Base-by-base conservation (phyloP, 176 grass and related monocot species). In the Paspalum notatum region DNA sequence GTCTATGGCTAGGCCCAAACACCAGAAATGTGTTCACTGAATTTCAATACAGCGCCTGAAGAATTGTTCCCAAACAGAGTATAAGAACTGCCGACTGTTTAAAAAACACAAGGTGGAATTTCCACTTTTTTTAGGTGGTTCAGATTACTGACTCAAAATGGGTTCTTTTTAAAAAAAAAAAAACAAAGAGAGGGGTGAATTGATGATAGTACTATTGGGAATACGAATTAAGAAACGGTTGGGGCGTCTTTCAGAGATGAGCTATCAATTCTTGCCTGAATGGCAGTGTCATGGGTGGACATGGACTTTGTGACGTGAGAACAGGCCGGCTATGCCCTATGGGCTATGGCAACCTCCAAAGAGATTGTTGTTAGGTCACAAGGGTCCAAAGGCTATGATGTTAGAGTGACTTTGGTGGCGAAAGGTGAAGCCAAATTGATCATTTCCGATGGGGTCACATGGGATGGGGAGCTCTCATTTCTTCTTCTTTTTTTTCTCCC, bases 321-420 rank as follows among this genome's bases (percentile, higher is more conserved):
- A 56, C 12, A 61, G 22, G 25, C 25, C 21, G 10, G 47, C 59
- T 12, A 57, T 18, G n/a, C n/a, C n/a, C n/a, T n/a, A n/a, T n/a
- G n/a, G n/a, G n/a, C n/a, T n/a, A n/a, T n/a, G 32, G 32, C 32
- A 32, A 32, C 32, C 32, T 32, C 32, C 32, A 32, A 32, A 54
- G 6, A 8, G 4, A 22, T 59, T 60, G 43, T 78, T 70, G 43
- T 78, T 70, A 77, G 74, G 74, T 78, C 45, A 71, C 26, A 37
- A 51, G 56, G 67, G 45, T 83, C 80, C 80, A 65, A 44, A 65
- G 20, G 46, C 70, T 82, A 82, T 63, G 68, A 74, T 82, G 18
- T 2, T 81, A 82, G 80, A 17, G 9, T 64, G 53, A 49, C 58
- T 83, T 72, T 65, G 66, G 32, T 32, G 12, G 47, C 41, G 80